phyloP scores from a whole-genome alignment of 164 flowering plant species.

The Macadamia integrifolia region DNA sequence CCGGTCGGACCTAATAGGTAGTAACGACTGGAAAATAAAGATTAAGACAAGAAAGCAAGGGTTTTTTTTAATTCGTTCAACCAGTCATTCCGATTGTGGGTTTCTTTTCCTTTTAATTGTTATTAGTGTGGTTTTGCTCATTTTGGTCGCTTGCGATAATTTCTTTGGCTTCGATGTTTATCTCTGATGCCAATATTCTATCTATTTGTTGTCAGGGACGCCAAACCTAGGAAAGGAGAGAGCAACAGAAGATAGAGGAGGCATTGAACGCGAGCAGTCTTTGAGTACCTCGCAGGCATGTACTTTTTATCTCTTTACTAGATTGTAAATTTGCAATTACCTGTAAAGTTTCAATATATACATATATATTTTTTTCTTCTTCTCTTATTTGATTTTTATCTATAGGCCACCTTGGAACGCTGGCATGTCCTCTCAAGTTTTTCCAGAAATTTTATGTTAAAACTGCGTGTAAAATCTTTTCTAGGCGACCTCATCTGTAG shows the following conservation, averaged over 20 bases:
- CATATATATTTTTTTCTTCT: too few relatives aligned
- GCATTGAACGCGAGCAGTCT: slow-evolving; percentile 73
- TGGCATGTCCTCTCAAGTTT: slow-evolving; percentile 36
- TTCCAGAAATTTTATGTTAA: too few relatives aligned
- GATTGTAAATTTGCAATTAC: too few relatives aligned
- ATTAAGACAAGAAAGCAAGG: too few relatives aligned
- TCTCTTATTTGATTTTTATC: slow-evolving; percentile 1
- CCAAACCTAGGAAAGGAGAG: slow-evolving; percentile 48
- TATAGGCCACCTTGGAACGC: slow-evolving; percentile 86
- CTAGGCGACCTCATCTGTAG: too few relatives aligned
- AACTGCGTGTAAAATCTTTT: too few relatives aligned
- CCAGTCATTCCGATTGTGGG: background rate
- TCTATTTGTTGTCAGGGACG: slow-evolving; percentile 38
- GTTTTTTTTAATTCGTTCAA: background rate
- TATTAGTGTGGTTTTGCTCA: too few relatives aligned
- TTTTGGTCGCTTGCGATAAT: too few relatives aligned
- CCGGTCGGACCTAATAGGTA: too few relatives aligned
- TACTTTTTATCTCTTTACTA: background rate
- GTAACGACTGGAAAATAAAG: too few relatives aligned
- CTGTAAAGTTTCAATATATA: too few relatives aligned
- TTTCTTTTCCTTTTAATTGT: background rate
- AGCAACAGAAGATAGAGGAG: slow-evolving; percentile 73
- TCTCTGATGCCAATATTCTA: background rate
- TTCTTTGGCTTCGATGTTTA: slow-evolving; percentile 1
- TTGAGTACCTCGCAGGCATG: slow-evolving; percentile 82